Conservation (phyloP, 257 asterid genomes). For the Fraxinus cuspidata region DNA sequence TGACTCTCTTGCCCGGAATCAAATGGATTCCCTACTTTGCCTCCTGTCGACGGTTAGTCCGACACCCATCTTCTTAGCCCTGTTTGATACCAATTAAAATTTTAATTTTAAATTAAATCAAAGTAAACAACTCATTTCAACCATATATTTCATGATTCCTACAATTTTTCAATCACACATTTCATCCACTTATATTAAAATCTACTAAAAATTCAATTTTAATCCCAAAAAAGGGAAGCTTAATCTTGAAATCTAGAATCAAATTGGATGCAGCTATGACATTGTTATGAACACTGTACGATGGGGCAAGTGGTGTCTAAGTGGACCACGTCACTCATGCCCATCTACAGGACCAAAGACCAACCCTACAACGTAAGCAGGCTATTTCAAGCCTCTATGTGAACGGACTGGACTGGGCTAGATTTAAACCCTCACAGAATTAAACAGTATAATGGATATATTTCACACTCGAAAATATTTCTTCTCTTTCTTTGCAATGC, state of each 20-base stretch:
- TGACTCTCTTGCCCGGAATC: conserved; percentile 71
- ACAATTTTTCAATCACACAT: too few relatives aligned
- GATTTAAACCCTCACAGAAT: neutral
- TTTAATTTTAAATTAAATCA: too few relatives aligned
- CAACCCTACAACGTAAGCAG: neutral
- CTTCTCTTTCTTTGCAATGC: too few relatives aligned
- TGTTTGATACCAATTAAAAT: too few relatives aligned
- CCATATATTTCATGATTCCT: too few relatives aligned
- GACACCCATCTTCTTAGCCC: neutral
- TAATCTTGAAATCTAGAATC: neutral
- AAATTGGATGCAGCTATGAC: neutral
- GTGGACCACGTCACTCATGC: neutral
- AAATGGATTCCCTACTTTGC: conserved; percentile 54
- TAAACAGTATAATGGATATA: too few relatives aligned
- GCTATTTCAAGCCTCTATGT: neutral
- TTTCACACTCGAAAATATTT: too few relatives aligned
- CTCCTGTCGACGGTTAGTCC: conserved; percentile 12
- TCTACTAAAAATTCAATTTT: too few relatives aligned
- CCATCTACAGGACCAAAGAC: neutral
- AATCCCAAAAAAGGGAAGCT: too few relatives aligned
- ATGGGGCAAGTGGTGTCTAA: neutral
- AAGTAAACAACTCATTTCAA: too few relatives aligned
- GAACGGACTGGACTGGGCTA: neutral
- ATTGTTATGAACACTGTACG: neutral
- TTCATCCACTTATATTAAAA: too few relatives aligned